Base-by-base conservation (phyloP, 1,284 basidiomycete genomes). In the Leucoagaricus sp. region DNA sequence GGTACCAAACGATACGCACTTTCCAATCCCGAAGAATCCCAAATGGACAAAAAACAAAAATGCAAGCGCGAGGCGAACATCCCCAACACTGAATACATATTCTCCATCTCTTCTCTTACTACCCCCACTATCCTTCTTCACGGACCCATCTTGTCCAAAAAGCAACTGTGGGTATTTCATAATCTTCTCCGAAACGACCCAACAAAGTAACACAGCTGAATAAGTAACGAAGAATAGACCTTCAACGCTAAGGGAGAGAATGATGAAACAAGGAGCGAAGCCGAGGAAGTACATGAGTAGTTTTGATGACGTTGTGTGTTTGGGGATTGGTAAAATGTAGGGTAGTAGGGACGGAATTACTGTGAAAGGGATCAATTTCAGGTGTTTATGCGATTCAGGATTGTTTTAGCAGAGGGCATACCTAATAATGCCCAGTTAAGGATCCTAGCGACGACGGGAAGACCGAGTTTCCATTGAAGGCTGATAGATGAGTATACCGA, bases 1-100 rank as follows among this genome's bases (percentile, higher is more conserved):
- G 9, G 12, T 53, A 31, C 40, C 47, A 31, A 17, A 2, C 29
- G 17, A 53, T 9, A 80, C 89, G 69, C 72, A 91, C 90, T 93
- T 93, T 73, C 91, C 91, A 29, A 86, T 93, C 10, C 93, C 93
- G 66, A 94, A 94, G 73, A 95, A 95, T 3, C 87, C 93, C 48
- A 93, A 82, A 65, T 96, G 93, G 3, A 94, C 86, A 65, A 94
- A 92, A 69, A 93, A 91, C 58, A 96, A 72, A 74, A 94, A 95
- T 68, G 93, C 91, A 21, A 94, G 60, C 0, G 89, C 91, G 51
- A 92, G 85, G 29, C 92, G 73, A 10, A 93, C 70, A 62, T 94
- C 89, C 40, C 87, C 85, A 28, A 72, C 67, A 48, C 74, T 76
- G 60, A 89, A 85, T 4, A 70, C 67, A 62, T 87, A 84, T 19